Percentiles rank a stretch among this genome's conserved stretches.
phyloP scores from a whole-genome alignment of 768 basidiomycete species.

The Psilocybe azurescens region DNA sequence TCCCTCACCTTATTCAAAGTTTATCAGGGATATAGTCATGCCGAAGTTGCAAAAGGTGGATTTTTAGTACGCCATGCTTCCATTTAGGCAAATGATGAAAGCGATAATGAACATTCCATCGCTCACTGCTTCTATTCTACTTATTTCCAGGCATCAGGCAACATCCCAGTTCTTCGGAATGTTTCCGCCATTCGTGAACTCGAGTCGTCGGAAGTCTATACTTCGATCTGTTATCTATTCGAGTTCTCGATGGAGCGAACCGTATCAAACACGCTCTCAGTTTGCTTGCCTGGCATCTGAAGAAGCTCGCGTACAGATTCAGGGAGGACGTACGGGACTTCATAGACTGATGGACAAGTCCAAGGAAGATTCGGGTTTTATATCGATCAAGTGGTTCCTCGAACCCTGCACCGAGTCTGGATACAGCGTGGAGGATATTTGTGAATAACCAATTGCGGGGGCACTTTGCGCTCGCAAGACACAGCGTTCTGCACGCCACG shows the following conservation, averaged over 20 bases:
- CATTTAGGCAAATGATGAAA: neutral
- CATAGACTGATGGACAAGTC: slow-evolving; percentile 10
- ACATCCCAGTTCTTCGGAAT: neutral
- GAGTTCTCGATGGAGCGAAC: neutral
- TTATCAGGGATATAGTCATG: too few relatives aligned
- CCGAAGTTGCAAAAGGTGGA: too few relatives aligned
- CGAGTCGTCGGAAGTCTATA: neutral
- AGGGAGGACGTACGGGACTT: slow-evolving; percentile 1
- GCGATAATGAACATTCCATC: neutral
- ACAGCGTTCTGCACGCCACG: neutral
- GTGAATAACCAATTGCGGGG: slow-evolving; percentile 1
- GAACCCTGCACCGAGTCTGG: neutral
- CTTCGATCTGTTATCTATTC: slow-evolving; percentile 3
- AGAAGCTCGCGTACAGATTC: neutral
- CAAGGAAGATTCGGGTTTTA: slow-evolving; percentile 1
- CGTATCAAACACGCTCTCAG: neutral
- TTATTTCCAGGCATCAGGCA: neutral
- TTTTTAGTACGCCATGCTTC: too few relatives aligned
- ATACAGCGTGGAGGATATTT: neutral
- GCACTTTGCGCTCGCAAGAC: neutral
- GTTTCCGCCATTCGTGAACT: neutral
- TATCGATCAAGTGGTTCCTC: neutral
- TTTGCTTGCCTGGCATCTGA: neutral
- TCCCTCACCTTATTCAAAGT: too few relatives aligned
- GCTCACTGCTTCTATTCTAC: neutral